Conservation (phyloP, 768 basidiomycete genomes). For the Boletus reticulatus region DNA sequence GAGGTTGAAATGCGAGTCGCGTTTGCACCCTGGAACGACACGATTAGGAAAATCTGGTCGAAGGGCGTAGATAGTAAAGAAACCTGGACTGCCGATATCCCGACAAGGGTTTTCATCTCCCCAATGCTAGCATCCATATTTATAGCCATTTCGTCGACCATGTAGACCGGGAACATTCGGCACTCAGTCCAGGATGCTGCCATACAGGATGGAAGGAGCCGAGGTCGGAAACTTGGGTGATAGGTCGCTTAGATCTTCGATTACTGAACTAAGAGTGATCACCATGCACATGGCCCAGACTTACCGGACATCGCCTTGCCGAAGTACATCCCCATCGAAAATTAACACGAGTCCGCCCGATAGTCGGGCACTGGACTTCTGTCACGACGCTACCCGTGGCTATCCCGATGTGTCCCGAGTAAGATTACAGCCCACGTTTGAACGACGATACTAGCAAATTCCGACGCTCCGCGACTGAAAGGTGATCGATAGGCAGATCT, state of each 20-base stretch:
- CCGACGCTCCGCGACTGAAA: not conserved
- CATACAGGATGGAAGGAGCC: not conserved
- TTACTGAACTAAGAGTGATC: not conserved
- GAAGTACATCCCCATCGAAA: not conserved
- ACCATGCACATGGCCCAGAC: not conserved
- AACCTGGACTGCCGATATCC: not conserved
- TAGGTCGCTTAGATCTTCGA: not conserved
- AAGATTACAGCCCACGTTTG: not conserved
- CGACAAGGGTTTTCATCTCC: not conserved
- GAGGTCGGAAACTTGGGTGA: not conserved
- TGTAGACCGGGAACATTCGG: not conserved
- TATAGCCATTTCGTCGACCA: not conserved
- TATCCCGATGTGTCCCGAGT: conserved; percentile 3
- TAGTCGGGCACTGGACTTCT: not conserved
- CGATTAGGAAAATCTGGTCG: not conserved
- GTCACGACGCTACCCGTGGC: conserved; percentile 2
- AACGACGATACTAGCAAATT: not conserved
- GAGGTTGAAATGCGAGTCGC: not conserved
- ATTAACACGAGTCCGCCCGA: not conserved
- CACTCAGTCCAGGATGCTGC: not conserved
- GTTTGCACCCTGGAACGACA: not conserved
- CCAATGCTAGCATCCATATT: not conserved
- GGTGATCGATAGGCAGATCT: not conserved
- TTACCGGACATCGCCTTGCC: conserved; percentile 2
- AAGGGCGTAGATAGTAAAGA: not conserved